Conservation (phyloP, 2,329 filamentous ascomycete species). For the Trichoderma atrobrunneum region DNA sequence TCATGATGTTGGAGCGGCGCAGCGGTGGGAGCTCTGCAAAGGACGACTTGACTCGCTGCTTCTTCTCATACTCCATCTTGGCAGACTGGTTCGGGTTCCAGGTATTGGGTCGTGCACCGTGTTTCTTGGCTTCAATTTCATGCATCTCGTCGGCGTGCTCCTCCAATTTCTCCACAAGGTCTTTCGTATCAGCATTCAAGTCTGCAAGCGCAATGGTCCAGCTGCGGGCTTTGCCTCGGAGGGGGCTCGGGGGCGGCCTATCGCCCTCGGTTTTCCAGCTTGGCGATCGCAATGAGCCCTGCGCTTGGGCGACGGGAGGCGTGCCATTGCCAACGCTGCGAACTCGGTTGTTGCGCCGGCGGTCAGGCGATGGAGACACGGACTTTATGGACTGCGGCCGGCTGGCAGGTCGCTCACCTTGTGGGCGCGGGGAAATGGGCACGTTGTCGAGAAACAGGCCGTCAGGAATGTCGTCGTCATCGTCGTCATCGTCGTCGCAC, state of each 20-base stretch:
- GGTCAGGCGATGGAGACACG: constrained; percentile 50
- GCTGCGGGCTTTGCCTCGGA: constrained; percentile 62
- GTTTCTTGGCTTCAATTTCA: constrained; percentile 35
- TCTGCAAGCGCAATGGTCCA: constrained; percentile 70
- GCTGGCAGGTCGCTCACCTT: constrained; percentile 53
- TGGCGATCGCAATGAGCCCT: constrained; percentile 59
- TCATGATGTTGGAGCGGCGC: constrained; percentile 74
- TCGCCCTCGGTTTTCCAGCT: constrained; percentile 47
- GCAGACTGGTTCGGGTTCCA: constrained; percentile 38
- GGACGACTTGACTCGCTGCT: constrained; percentile 61
- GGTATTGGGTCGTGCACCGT: constrained; percentile 38
- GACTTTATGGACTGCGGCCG: constrained; percentile 46
- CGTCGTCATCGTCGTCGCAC: constrained; percentile 72
- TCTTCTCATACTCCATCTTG: constrained; percentile 37
- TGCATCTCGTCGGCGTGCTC: constrained; percentile 67
- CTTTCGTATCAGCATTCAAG: constrained; percentile 69
- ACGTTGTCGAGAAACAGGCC: constrained; percentile 79
- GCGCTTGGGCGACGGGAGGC: constrained; percentile 56
- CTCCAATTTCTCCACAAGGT: constrained; percentile 76
- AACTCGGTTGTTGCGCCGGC: constrained; percentile 48
- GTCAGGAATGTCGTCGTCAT: constrained; percentile 73
- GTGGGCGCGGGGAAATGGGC: constrained; percentile 71
- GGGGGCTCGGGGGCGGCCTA: constrained; percentile 37
- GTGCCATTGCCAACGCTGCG: constrained; percentile 63
- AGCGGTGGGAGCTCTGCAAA: constrained; percentile 67